Evolutionary conservation across 2,329 filamentous ascomycete genomes (phyloP), one percentile per base, ranked within the genome.

Genomic region (Alternaria sp.): DNA sequence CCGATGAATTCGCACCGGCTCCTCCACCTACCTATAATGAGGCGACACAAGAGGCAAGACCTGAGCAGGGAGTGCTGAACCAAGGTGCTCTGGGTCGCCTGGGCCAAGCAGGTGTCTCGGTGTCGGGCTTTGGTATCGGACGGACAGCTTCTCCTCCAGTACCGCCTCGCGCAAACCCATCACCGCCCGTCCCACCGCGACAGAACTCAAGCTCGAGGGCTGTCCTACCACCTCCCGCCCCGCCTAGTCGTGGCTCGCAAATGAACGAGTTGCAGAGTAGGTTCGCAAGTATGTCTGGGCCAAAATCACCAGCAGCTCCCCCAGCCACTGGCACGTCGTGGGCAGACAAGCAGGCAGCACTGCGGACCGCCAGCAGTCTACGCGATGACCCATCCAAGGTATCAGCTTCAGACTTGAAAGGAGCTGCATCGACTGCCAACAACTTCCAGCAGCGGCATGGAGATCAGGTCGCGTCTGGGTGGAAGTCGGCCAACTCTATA

Each of bases 61-160:
- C 79, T 71, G 57, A 75, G 68, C 75, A 79, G 43, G 78, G 78
- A 14, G 75, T 81, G 51, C 70, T 89, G 46, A 88, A 89, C 58
- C 84, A 87, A 70, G 87, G 84, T 6, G 90, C 93, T 6, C 77
- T 90, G 59, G 85, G 82, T 61, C 86, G 92, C 45, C 84, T 97
- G 9, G 88, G 89, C 11, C 86, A 88, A 41, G 90, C 92, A 1
- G 94, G 94, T 1, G 85, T 97, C 6, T 92, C 90, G 0, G 92
- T 97, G 0, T 90, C 93, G 0, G 91, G 87, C 0, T 83, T 97
- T 5, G 91, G 91, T 6, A 96, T 97, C 64, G 89, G 88, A 4
- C 77, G 75, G 50, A 80, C 69, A 60, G 72, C 72, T n/a, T 76
- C 75, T 63, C 77, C 77, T 54, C 75, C 72, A 46, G 71, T 75